Percentiles rank a stretch among this genome's conserved stretches.
Conservation (phyloP, 768 basidiomycete genomes). For the Crepidotus variabilis region DNA sequence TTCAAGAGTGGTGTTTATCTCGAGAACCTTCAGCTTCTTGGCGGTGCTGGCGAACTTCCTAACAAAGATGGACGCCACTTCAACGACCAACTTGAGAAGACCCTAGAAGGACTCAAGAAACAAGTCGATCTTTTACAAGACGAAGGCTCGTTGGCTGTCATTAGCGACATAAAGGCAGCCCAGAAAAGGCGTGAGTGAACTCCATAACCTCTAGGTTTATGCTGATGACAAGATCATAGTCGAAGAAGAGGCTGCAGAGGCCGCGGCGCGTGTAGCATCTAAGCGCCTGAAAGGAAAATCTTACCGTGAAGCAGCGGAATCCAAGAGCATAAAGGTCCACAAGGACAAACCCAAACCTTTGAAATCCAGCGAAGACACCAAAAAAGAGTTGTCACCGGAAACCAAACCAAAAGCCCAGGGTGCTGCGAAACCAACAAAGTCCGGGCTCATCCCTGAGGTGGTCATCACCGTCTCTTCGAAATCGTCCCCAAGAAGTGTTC, state of each 20-base stretch:
- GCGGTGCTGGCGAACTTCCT: slow-evolving; percentile 66
- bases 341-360: slow-evolving; percentile 8
- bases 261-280: slow-evolving; percentile 39
- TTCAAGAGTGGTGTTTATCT: slow-evolving; percentile 77
- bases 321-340: slow-evolving; percentile 22
- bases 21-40: slow-evolving; percentile 69
- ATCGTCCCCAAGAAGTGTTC: slow-evolving; percentile 16
- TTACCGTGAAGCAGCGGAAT: slow-evolving; percentile 60
- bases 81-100: slow-evolving; percentile 71
- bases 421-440: slow-evolving; percentile 22
- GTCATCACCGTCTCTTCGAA: slow-evolving; percentile 39
- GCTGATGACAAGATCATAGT: slow-evolving; percentile 8
- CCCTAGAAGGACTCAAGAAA: slow-evolving; percentile 48
- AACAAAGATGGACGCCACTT: slow-evolving; percentile 86
- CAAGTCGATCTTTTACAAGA: slow-evolving; percentile 70
- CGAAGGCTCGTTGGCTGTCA: slow-evolving; percentile 59
- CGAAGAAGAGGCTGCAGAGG: slow-evolving; percentile 49
- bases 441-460: slow-evolving; percentile 53
- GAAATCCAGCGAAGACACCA: slow-evolving; percentile 6
- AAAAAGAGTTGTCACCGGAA: slow-evolving; percentile 1
- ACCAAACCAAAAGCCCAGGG: neutral
- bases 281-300: slow-evolving; percentile 76
- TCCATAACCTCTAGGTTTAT: neutral
- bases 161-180: slow-evolving; percentile 60
- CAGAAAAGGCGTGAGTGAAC: slow-evolving; percentile 49